Evolutionary conservation across 1,284 basidiomycete genomes (phyloP), one percentile per base, ranked within the genome.

Genomic region (Inonotus obliquus): DNA sequence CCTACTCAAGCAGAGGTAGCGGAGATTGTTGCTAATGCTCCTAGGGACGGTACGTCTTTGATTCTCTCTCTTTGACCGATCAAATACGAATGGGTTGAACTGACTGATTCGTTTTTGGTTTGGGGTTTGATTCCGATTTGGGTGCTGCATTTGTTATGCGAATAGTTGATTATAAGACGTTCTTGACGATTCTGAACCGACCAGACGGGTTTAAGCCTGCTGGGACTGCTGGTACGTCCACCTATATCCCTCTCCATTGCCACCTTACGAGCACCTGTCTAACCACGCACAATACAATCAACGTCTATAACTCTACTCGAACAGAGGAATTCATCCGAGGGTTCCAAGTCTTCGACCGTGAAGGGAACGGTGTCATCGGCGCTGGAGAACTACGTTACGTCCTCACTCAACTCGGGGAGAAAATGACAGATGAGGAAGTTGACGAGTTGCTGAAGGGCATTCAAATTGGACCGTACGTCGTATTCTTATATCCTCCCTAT

Each of bases 291-390:
- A 35, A 19, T 13, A 13, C 13, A 41, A 19, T 10, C n/a, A 17
- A 25, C 53, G 19, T 35, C 44, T 58, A 52, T 57, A 51, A n/a
- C 44, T 44, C 44, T 39, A n/a, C 55, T 45, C 23, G 48, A 25
- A 13, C 74, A 96, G 96, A 98, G 81, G 96, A 99, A 73, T 99
- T 98, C 78, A 94, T 98, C 71, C 94, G 96, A 60, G 97, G 96
- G 9, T 99, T 99, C 84, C 96, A 98, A 72, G 96, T 99, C 19
- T 99, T 99, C 68, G 96, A 98, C 77, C 98, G 98, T 78, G 95
- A 97, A 66, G 94, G 94, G 48, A 97, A 97, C 69, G 96, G 96
- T 0, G 94, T 91, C 77, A 98, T 98, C 70, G 94, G 94, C 58
- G 94, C 91, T 27, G 95, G 95, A 56, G 87, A 88, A 76, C 82